A percentile compares a stretch with the other conserved stretches of the same genome.
phyloP scores from a whole-genome alignment of 192 early-diverging fungal species.

The Nowakowskiella sp. region DNA sequence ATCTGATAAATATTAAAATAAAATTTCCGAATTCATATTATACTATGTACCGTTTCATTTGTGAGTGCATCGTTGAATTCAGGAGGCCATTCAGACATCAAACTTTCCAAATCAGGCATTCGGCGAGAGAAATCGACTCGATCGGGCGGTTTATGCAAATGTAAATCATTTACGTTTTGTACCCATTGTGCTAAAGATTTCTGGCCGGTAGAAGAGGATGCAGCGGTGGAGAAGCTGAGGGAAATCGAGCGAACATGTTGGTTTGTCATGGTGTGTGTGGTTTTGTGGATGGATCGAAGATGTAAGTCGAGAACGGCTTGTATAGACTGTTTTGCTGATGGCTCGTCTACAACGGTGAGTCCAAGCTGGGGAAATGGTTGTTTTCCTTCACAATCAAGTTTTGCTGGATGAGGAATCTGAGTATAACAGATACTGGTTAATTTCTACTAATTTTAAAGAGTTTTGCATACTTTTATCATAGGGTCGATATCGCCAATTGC shows the following conservation, averaged over 20 bases:
- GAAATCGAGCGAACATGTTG: neutral
- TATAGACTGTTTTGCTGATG: conserved; percentile 5
- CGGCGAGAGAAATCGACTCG: neutral
- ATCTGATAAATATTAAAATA: neutral
- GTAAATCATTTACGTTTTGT: neutral
- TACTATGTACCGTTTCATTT: neutral
- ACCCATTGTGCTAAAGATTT: neutral
- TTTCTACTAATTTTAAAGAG: neutral
- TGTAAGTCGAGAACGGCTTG: neutral
- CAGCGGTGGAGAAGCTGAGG: neutral
- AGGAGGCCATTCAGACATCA: neutral
- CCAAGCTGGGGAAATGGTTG: neutral
- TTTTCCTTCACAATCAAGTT: conserved; percentile 1
- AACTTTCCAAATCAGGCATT: neutral
- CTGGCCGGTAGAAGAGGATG: neutral
- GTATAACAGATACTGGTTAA: neutral
- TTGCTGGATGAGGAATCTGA: conserved; percentile 1
- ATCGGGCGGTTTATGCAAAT: neutral
- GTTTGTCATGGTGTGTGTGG: neutral
- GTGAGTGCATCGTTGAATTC: neutral
- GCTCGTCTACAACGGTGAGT: conserved; percentile 4
- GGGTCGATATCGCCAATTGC: conserved; percentile 8
- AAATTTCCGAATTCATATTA: neutral
- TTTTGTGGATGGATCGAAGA: neutral
- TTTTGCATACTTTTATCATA: conserved; percentile 4